These are phyloP conservation scores for Aspergillus tubingensis DNA, from an alignment of 2,329 filamentous ascomycete genomes.

Conservation along the genomic window DNA sequence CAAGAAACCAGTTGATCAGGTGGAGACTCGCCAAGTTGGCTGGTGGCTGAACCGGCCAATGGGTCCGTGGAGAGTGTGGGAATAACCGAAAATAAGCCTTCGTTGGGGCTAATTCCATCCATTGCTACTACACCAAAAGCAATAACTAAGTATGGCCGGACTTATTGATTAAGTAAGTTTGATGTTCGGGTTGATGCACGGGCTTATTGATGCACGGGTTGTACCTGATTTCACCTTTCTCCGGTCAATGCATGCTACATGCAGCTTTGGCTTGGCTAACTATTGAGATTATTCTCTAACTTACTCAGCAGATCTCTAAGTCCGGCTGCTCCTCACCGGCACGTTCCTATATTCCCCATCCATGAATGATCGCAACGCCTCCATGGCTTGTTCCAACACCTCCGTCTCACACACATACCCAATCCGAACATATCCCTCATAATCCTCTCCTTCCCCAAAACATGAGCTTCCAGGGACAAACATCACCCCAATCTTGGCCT, in stretches of 20 bases:
- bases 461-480: conserved; percentile 70
- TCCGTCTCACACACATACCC: conserved; percentile 72
- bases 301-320: neutral
- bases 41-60: neutral
- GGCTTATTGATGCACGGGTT: no score
- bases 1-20: neutral
- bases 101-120: neutral
- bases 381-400: conserved; percentile 65
- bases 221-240: no score
- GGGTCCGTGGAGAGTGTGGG: neutral
- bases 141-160: no score
- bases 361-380: conserved; percentile 55
- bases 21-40: neutral
- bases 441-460: conserved; percentile 67
- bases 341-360: conserved; percentile 56
- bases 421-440: conserved; percentile 71
- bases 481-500: conserved; percentile 69
- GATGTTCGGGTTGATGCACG: no score
- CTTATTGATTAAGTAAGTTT: no score
- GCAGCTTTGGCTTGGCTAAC: no score
- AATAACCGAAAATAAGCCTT: neutral
- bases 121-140: no score
- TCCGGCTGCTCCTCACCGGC: conserved; percentile 14
- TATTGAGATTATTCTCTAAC: no score
- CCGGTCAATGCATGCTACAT: no score